Percentiles rank a stretch among this genome's conserved stretches.
Conservation (phyloP, 805 yeast genomes). For the Torulaspora gathmanii region DNA sequence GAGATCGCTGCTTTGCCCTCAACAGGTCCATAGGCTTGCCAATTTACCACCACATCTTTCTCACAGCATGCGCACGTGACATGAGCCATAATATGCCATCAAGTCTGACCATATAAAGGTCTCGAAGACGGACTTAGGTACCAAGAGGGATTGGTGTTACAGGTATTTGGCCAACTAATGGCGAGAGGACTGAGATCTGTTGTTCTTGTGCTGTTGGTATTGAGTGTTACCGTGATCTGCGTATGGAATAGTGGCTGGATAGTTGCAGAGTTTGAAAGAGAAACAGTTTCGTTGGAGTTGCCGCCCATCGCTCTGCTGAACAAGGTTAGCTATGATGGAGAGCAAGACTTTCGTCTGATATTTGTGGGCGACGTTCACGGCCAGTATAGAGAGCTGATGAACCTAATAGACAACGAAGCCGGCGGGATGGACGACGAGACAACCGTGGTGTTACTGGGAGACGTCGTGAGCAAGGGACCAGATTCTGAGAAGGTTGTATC, state of each 20-base stretch:
- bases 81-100: too few species aligned
- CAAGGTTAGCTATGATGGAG: constrained; percentile 4
- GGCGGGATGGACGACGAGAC: constrained; percentile 41
- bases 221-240: neutral
- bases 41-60: too few species aligned
- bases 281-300: neutral
- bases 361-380: constrained; percentile 91
- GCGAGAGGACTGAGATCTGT: neutral
- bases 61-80: too few species aligned
- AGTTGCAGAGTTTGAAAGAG: neutral
- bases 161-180: neutral
- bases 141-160: too few species aligned
- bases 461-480: constrained; percentile 80
- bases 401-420: constrained; percentile 46
- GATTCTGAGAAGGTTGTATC: constrained; percentile 66
- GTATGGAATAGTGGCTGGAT: constrained; percentile 1
- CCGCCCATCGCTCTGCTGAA: constrained; percentile 11
- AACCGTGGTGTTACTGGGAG: constrained; percentile 67
- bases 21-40: too few species aligned
- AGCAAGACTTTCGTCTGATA: constrained; percentile 43
- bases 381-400: constrained; percentile 49
- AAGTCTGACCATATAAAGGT: too few species aligned
- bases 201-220: constrained; percentile 1
- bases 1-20: too few species aligned
- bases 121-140: too few species aligned